Evolutionary conservation across 148 eudicot species (phyloP), one percentile per base, ranked within the genome.

Genomic region (Diospyros lotus): DNA sequence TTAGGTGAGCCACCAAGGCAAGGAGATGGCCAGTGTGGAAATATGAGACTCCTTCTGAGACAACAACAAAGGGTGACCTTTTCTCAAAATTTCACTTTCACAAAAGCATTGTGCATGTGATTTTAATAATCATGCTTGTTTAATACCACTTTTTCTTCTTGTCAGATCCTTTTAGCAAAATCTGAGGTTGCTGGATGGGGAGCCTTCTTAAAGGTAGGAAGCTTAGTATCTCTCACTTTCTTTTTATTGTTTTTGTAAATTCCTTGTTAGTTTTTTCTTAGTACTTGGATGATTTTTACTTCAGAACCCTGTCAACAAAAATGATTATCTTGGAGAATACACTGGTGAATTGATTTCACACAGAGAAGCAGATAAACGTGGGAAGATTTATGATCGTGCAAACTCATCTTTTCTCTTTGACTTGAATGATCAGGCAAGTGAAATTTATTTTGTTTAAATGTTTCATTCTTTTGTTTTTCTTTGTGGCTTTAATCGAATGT

Each of bases 101-200:
- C 9, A 54, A 17, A 50, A 61, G 65, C 48, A 66, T 48, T 42
- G 14, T 56, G 28, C 2, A 12, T 59, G 4, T 54, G 68, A 64
- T 76, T 54, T 45, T 65, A 8, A 53, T 46, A 48, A 17, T 58
- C 41, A 42, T 45, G 39, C 55, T 10, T 64, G 14, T 64, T 56
- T 66, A 42, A 17, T 69, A 41, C 38, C 60, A 14, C 13, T 18
- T 46, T 56, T 69, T 59, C 15, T 66, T 71, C 18, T 72, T 60
- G 69, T 69, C 83, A 93, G 98, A 84, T 93, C 72, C 88, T 93
- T 46, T 83, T 93, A 86, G 91, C 91, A 56, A 88, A 86, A 79
- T 93, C 98, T 58, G 93, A 88, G 82, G 85, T 93, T 66, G 90
- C 93, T 66, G 98, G 98, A 69, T 93, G 98, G 98, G 98, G 98